Evolutionary conservation across 805 yeast species (phyloP), one percentile per base, ranked within the genome.

Genomic region (Lachancea waltii): DNA sequence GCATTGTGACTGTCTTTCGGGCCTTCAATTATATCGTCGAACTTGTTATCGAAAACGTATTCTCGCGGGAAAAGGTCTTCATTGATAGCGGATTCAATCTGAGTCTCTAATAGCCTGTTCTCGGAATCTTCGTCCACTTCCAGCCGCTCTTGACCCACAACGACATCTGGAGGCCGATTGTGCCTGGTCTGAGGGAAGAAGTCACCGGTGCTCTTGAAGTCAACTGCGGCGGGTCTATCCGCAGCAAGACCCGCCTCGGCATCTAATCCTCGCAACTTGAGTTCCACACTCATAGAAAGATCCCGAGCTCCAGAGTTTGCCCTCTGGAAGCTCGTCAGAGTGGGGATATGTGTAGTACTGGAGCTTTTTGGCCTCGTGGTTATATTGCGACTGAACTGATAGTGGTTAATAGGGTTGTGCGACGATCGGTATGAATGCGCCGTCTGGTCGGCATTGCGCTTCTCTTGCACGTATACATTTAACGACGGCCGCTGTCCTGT

Each of bases 381-480:
- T 19, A 34, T 36, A 15, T 45, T 50, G 35, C 49, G 34, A n/a
- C 35, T 36, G 17, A 45, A 36, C 30, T 48, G 53, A 28, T 45
- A 50, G 28, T 43, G 48, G 31, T 33, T 38, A 26, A 50, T 48
- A 5, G 55, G 55, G 30, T 47, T 50, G 26, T 30, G 22, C 33
- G 9, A 5, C 20, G 19, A 14, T 5, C 21, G 5, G 20, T n/a
- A 19, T 11, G 4, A 14, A 10, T 30, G n/a, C n/a, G n/a, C n/a
- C n/a, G n/a, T n/a, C n/a, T n/a, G n/a, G n/a, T n/a, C n/a, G n/a
- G n/a, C n/a, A n/a, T n/a, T n/a, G n/a, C n/a, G n/a, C n/a, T n/a
- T n/a, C n/a, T n/a, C n/a, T n/a, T n/a, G 24, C 4, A 36, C 15
- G 20, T 16, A 9, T 5, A 37, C 33, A 23, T 37, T 26, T 22